Conservation (phyloP, 306 rosid genomes). For the Corylus heterophylla region DNA sequence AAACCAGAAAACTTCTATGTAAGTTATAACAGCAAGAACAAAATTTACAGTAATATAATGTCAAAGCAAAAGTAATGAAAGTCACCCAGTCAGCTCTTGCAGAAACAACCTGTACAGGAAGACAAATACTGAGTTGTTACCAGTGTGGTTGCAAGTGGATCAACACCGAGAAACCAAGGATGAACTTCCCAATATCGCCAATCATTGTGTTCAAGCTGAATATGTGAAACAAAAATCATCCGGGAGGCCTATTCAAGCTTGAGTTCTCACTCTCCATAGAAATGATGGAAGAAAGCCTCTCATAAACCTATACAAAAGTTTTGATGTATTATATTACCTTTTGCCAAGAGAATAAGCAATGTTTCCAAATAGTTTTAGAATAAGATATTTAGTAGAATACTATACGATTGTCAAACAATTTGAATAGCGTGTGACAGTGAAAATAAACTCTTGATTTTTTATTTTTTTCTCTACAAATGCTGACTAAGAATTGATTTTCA, state of each 20-base stretch:
- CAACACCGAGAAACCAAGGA: background rate
- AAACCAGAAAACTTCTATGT: background rate
- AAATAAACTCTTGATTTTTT: too few species aligned
- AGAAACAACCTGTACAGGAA: background rate
- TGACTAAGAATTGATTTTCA: too few species aligned
- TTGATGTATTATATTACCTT: slow-evolving; percentile 6
- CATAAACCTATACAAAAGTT: slow-evolving; percentile 53
- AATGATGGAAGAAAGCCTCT: slow-evolving; percentile 72
- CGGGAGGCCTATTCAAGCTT: slow-evolving; percentile 48
- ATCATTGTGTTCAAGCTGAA: background rate
- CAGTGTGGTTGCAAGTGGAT: background rate
- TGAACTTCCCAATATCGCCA: background rate
- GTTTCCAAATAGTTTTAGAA: background rate
- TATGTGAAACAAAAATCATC: slow-evolving; percentile 30
- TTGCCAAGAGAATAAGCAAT: slow-evolving; percentile 3
- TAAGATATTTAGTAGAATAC: too few species aligned
- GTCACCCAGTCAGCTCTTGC: background rate
- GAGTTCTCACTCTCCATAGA: slow-evolving; percentile 86
- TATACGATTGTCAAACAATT: too few species aligned
- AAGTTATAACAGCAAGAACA: background rate
- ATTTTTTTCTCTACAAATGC: too few species aligned
- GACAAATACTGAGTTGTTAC: background rate
- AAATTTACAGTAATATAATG: background rate
- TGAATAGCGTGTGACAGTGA: too few species aligned
- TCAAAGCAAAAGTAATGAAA: background rate